Base-by-base conservation (phyloP, 495 filamentous ascomycete genomes). In the Lentithecium fluviatile region DNA sequence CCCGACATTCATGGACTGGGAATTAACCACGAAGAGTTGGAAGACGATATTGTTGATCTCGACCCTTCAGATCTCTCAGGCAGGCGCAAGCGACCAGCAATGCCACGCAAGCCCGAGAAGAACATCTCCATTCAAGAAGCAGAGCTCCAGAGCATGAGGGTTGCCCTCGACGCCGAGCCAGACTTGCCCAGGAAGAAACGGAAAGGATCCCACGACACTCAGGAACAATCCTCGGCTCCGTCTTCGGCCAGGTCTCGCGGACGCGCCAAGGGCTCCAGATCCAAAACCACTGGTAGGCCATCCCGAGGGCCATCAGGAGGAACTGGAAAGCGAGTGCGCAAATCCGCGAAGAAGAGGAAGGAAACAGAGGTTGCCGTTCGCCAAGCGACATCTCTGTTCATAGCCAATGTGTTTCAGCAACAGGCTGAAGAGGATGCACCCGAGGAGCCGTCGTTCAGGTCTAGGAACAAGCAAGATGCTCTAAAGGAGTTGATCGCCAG, bases 401-500 rank as follows among this genome's bases (percentile, higher is more conserved):
- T 8, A 8, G 56, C 45, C 29, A 52, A 74, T 46, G 64, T 72
- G n/a, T 72, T 72, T 54, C 32, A 37, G 1, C 65, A 73, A 19
- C 52, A 65, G 48, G 64, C 58, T 2, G 52, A 45, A 12, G 49
- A 58, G 20, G 53, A 67, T 48, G 62, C 47, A 12, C 56, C 61
- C 21, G 71, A 65, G 4, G 56, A 63, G 17, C 65, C 68, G 45
- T 54, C 12, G 6, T 50, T 66, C 25, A 46, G 29, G n/a, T 29
- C 43, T 15, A 52, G 26, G n/a, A 62, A 48, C 17, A 69, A 68
- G 23, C 29, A 56, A 6, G 57, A 70, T 12, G 68, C 71, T 21
- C 47, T 74, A 38, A 68, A 66, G 50, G 50, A 66, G 53, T 47
- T 75, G 29, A 68, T 75, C 47, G 70, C 71, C 1, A 65, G 62